Evolutionary conservation across 805 yeast species (phyloP).

Genomic region (Candida odintsovae): DNA sequence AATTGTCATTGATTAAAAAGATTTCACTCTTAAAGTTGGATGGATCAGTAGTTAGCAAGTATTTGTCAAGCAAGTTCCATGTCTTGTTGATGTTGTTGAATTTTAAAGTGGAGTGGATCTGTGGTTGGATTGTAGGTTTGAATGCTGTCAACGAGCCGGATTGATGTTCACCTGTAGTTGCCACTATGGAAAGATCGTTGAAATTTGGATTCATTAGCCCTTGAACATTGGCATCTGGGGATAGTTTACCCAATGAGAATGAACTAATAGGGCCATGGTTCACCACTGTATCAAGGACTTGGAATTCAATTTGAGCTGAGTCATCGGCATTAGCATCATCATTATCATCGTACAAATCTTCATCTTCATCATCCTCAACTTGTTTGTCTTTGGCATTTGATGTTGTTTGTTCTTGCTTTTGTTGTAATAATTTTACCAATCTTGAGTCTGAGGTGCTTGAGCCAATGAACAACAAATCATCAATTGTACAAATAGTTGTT

Average conservation of each 20-base stretch:
- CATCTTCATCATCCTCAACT: slow-evolving; percentile 38
- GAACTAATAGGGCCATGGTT: slow-evolving; percentile 73
- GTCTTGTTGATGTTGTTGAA: slow-evolving; percentile 68
- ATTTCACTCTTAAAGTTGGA: slow-evolving; percentile 60
- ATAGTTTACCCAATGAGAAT: slow-evolving; percentile 56
- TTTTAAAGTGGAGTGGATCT: slow-evolving; percentile 58
- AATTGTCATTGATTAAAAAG: slow-evolving; percentile 56
- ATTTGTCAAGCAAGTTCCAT: slow-evolving; percentile 66
- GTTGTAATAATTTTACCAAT: slow-evolving; percentile 26
- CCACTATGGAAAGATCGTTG: slow-evolving; percentile 61
- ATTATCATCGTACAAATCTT: slow-evolving; percentile 24
- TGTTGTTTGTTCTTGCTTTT: background rate
- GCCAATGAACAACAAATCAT: slow-evolving; percentile 50
- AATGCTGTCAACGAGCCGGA: slow-evolving; percentile 55
- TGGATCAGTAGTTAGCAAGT: slow-evolving; percentile 67
- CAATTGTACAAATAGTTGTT: slow-evolving; percentile 32
- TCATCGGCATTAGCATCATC: slow-evolving; percentile 19
- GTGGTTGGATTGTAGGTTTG: slow-evolving; percentile 65
- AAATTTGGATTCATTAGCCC: slow-evolving; percentile 66
- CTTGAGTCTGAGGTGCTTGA: slow-evolving; percentile 55
- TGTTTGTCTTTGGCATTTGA: slow-evolving; percentile 21
- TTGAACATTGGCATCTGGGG: slow-evolving; percentile 47
- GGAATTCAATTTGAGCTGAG: slow-evolving; percentile 9
- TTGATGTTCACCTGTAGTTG: slow-evolving; percentile 58
- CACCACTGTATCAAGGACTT: slow-evolving; percentile 42